These are phyloP conservation scores for Leptodermis oblonga DNA, from an alignment of 257 asterid species.

Conservation along the genomic window DNA sequence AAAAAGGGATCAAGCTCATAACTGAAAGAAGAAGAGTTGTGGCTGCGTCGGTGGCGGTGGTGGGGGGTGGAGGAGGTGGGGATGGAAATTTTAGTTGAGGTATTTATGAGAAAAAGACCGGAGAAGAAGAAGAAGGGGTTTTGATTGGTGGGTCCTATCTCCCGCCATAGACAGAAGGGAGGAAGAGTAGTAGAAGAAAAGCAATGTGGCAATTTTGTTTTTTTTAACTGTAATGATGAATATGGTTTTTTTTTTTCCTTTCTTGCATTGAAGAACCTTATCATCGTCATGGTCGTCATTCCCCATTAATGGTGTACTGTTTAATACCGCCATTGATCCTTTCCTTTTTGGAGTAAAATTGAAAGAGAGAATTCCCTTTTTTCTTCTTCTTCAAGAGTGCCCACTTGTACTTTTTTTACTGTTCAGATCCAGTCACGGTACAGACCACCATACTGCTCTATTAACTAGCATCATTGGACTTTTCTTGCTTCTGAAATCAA, in stretches of 20 bases:
- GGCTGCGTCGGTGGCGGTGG: constrained; percentile 2
- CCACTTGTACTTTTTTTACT: background rate
- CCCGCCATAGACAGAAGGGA: constrained; percentile 29
- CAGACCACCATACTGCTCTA: background rate
- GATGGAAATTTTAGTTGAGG: constrained; percentile 37
- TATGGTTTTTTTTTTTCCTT: background rate
- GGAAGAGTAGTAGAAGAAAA: constrained; percentile 40
- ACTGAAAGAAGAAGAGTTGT: constrained; percentile 4
- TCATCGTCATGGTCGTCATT: background rate
- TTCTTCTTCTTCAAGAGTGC: background rate
- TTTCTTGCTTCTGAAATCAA: background rate
- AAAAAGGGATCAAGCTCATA: background rate
- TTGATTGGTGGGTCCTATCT: constrained; percentile 37
- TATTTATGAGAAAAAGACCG: constrained; percentile 56
- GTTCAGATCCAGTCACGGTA: background rate
- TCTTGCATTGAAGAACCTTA: background rate
- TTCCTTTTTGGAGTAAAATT: background rate
- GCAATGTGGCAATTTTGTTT: constrained; percentile 27
- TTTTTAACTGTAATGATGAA: background rate
- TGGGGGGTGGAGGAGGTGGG: constrained; percentile 10
- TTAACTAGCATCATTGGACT: background rate
- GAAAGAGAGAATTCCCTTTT: background rate
- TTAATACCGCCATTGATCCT: background rate
- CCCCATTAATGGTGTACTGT: background rate
- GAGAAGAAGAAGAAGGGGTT: constrained; percentile 1